Base-by-base conservation (phyloP, 352 stramenopile species). In the Phytophthora sp. region DNA sequence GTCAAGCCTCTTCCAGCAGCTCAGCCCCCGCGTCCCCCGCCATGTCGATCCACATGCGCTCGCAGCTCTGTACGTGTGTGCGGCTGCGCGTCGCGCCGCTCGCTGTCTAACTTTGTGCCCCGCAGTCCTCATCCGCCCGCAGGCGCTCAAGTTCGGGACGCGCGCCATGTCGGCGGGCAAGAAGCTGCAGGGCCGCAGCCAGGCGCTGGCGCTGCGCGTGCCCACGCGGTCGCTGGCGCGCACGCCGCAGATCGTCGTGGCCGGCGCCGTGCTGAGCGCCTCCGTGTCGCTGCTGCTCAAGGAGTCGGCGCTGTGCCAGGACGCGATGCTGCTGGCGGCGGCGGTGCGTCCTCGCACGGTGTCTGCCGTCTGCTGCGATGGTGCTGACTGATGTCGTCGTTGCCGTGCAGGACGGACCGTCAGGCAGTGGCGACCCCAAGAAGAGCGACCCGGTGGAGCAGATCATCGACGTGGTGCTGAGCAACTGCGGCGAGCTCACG, bases 401-500 rank as follows among this genome's bases (percentile, higher is more conserved):
- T 54, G 23, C n/a, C 35, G 15, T 41, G 23, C 39, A 86, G 76
- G 63, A 67, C 10, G 77, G 71, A 26, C 56, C 72, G 15, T 71
- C 62, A 15, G 60, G 66, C 35, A 70, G 42, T 41, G 62, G 49
- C 39, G 67, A 61, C 34, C 53, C 68, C 20, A 77, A 76, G 55
- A 74, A 73, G 17, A 58, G 69, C 59, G 76, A 91, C 32, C 58
- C 76, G 8, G 61, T 94, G 38, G 79, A 88, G 57, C 52, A 79
- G 57, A 73, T 92, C 41, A 78, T 94, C 27, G 82, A 94, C 41
- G 63, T 78, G 41, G 71, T 88, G 56, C 67, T 85, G 66, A 62
- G 62, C 41, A 84, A 77, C 46, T 79, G 76, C 41, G 84, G 87
- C 17, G 82, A 93, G 58, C 79, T 95, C 41, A 85, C 85, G 18